phyloP scores from a whole-genome alignment of 2,329 filamentous ascomycete species.

The Penicillium vulpinum region DNA sequence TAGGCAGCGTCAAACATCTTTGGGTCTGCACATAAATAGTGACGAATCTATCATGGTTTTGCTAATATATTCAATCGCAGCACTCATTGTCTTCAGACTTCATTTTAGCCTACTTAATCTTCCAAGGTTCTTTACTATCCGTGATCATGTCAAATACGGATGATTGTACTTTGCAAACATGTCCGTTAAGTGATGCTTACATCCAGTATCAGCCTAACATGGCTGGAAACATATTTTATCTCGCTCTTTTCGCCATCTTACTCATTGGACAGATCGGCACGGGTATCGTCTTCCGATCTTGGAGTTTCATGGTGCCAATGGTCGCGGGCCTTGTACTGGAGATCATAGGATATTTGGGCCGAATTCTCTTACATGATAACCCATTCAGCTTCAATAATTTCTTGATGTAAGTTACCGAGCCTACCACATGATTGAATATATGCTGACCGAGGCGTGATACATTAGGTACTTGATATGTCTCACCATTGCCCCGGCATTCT shows the following conservation, averaged over 20 bases:
- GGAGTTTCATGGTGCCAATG: slow-evolving; percentile 57
- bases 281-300: slow-evolving; percentile 49
- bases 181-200: slow-evolving; percentile 39
- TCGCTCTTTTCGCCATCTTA: slow-evolving; percentile 52
- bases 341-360: slow-evolving; percentile 60
- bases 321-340: slow-evolving; percentile 56
- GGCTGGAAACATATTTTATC: slow-evolving; percentile 54
- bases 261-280: slow-evolving; percentile 46
- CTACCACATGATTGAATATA: slow-evolving; percentile 32
- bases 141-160: slow-evolving; percentile 8
- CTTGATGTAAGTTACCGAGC: slow-evolving; percentile 33
- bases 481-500: slow-evolving; percentile 65
- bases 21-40: background rate
- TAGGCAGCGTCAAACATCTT: background rate
- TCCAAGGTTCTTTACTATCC: background rate
- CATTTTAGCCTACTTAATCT: background rate
- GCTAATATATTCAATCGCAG: background rate
- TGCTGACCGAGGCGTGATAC: slow-evolving; percentile 21
- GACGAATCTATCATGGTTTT: background rate
- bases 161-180: slow-evolving; percentile 40
- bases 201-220: slow-evolving; percentile 59
- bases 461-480: slow-evolving; percentile 62
- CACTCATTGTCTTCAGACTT: background rate
- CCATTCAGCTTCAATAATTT: slow-evolving; percentile 47
- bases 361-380: slow-evolving; percentile 58